phyloP scores from a whole-genome alignment of 2,329 filamentous ascomycete species.

The Penicillium verrucosum region DNA sequence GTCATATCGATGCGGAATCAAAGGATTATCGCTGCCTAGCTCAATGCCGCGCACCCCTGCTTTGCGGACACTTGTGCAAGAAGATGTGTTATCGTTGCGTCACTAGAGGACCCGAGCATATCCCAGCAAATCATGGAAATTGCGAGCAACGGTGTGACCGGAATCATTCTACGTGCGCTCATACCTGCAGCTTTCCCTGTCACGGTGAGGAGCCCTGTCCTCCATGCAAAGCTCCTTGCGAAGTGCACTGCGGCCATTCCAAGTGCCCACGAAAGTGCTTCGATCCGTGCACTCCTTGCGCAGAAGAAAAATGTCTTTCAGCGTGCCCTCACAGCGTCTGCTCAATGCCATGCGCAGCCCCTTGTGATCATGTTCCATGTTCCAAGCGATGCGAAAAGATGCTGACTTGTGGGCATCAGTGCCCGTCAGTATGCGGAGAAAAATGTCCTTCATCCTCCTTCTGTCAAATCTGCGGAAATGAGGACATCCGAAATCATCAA shows the following conservation, averaged over 20 bases:
- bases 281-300: slow-evolving; percentile 62
- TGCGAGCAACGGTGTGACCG: slow-evolving; percentile 49
- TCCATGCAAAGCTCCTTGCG: slow-evolving; percentile 45
- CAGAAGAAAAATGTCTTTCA: slow-evolving; percentile 53
- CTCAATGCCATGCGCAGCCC: slow-evolving; percentile 61
- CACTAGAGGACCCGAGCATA: slow-evolving; percentile 22
- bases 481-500: slow-evolving; percentile 43
- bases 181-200: slow-evolving; percentile 53
- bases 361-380: slow-evolving; percentile 66
- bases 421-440: slow-evolving; percentile 65
- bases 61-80: slow-evolving; percentile 60
- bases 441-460: slow-evolving; percentile 51
- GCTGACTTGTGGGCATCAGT: slow-evolving; percentile 61
- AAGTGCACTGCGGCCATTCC: slow-evolving; percentile 57
- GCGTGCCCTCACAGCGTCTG: slow-evolving; percentile 53
- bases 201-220: slow-evolving; percentile 44
- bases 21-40: slow-evolving; percentile 48
- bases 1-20: slow-evolving; percentile 46
- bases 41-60: slow-evolving; percentile 46
- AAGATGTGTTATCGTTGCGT: slow-evolving; percentile 52
- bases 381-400: slow-evolving; percentile 54
- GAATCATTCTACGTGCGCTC: slow-evolving; percentile 53
- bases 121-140: slow-evolving; percentile 45
- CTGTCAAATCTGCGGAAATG: slow-evolving; percentile 56
- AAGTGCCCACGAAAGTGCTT: slow-evolving; percentile 55